Percentiles rank a stretch among this genome's conserved stretches.
Conservation (phyloP, 345 rosid species). For the Eucalyptus sp. region DNA sequence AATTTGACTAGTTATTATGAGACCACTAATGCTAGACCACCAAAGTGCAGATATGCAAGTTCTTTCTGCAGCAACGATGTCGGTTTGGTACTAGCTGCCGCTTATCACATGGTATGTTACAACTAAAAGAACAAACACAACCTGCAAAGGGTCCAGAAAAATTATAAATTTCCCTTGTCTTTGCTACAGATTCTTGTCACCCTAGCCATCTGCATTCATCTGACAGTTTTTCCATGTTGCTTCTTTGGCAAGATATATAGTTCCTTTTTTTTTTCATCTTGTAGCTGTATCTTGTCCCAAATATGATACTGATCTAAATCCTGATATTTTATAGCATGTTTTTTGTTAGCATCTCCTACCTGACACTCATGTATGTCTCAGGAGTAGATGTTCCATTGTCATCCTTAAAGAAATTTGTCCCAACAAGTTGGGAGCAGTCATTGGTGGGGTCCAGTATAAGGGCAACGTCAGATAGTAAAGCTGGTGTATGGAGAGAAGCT, state of each 20-base stretch:
- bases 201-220: not conserved
- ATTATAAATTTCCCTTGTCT: not conserved
- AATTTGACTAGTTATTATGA: not conserved
- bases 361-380: constrained; percentile 5
- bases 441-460: constrained; percentile 76
- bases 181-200: not conserved
- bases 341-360: not conserved
- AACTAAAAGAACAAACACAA: not conserved
- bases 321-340: not conserved
- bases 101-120: constrained; percentile 80
- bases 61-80: constrained; percentile 92
- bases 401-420: constrained; percentile 51
- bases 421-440: constrained; percentile 59
- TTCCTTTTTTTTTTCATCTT: not conserved
- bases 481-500: constrained; percentile 68
- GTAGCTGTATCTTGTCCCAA: not conserved
- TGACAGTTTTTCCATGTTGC: not conserved
- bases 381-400: constrained; percentile 76
- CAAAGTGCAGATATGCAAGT: constrained; percentile 96
- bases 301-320: not conserved
- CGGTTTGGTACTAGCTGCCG: constrained; percentile 92
- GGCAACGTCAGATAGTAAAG: constrained; percentile 52
- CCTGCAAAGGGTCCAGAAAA: not conserved
- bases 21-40: constrained; percentile 37
- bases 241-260: not conserved